Conservation (phyloP, 2,329 filamentous ascomycete genomes). For the Ophiostoma quercus region DNA sequence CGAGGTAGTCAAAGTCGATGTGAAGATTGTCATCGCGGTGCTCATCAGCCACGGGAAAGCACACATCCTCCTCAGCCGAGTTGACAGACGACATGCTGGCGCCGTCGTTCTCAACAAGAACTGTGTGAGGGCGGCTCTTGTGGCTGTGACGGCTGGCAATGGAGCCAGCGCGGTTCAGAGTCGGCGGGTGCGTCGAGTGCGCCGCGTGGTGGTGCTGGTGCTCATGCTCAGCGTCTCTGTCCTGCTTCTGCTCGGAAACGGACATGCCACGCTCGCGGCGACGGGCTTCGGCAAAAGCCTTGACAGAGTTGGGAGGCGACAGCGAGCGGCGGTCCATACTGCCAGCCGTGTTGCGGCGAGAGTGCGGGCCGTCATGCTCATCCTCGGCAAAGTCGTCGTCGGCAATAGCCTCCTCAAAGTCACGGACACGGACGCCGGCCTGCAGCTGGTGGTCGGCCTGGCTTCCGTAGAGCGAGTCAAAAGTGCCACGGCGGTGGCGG, state of each 20-base stretch:
- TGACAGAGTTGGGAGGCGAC: slow-evolving; percentile 94
- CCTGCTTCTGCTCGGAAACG: slow-evolving; percentile 43
- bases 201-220: slow-evolving; percentile 40
- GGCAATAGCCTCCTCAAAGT: slow-evolving; percentile 80
- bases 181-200: slow-evolving; percentile 6
- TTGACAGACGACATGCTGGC: slow-evolving; percentile 60
- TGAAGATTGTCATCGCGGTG: slow-evolving; percentile 65
- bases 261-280: slow-evolving; percentile 72
- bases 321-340: slow-evolving; percentile 60
- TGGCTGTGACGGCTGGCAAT: slow-evolving; percentile 52
- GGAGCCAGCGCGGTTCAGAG: slow-evolving; percentile 66
- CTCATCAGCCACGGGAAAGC: slow-evolving; percentile 74
- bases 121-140: slow-evolving; percentile 52
- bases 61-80: slow-evolving; percentile 80
- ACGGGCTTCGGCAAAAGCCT: slow-evolving; percentile 88
- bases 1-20: slow-evolving; percentile 88
- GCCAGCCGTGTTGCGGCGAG: slow-evolving; percentile 53
- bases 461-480: slow-evolving; percentile 61
- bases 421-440: slow-evolving; percentile 54
- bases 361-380: slow-evolving; percentile 42
- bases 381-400: slow-evolving; percentile 62
- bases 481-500: slow-evolving; percentile 63
- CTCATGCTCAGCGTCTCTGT: slow-evolving; percentile 39
- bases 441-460: slow-evolving; percentile 26
- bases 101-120: slow-evolving; percentile 51